Percentiles rank a stretch among this genome's conserved stretches.
These are phyloP conservation scores for Plasmodium inui DNA, from an alignment of 169 alveolate genomes.

Conservation along the genomic window DNA sequence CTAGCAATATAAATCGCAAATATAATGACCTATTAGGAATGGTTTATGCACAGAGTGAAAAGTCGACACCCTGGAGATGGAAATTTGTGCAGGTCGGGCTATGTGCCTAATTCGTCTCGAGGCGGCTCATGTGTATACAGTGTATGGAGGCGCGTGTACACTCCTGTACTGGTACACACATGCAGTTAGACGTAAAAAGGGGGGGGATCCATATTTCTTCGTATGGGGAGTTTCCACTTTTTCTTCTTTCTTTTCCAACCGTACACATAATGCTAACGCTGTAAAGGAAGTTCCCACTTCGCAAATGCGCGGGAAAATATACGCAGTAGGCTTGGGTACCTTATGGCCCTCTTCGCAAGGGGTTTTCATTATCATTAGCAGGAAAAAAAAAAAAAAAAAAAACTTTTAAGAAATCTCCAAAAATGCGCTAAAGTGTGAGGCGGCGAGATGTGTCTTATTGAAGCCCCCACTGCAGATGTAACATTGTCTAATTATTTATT, in stretches of 20 bases:
- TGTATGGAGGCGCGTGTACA: not conserved
- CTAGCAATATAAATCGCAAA: not conserved
- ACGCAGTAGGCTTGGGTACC: not conserved
- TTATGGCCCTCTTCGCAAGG: not conserved
- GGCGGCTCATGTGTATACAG: not conserved
- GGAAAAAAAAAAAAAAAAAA: not conserved
- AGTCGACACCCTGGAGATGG: not conserved
- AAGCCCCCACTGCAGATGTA: not conserved
- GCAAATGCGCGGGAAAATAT: not conserved
- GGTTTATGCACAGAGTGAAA: not conserved
- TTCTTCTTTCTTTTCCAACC: not conserved
- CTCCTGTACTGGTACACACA: not conserved
- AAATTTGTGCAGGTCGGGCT: not conserved
- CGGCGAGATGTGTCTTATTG: not conserved
- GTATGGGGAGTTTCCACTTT: not conserved
- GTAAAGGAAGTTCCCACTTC: not conserved
- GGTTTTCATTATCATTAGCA: not conserved
- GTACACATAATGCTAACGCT: not conserved
- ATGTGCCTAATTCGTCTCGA: not conserved
- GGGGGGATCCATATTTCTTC: not conserved
- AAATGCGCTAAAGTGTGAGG: not conserved
- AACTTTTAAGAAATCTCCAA: not conserved
- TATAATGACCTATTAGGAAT: not conserved
- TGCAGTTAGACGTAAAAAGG: not conserved
- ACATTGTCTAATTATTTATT: not conserved